Percentiles rank a stretch among this genome's conserved stretches.
phyloP scores from a whole-genome alignment of 2,329 filamentous ascomycete genomes.

The Dendrostoma leiphaemia region DNA sequence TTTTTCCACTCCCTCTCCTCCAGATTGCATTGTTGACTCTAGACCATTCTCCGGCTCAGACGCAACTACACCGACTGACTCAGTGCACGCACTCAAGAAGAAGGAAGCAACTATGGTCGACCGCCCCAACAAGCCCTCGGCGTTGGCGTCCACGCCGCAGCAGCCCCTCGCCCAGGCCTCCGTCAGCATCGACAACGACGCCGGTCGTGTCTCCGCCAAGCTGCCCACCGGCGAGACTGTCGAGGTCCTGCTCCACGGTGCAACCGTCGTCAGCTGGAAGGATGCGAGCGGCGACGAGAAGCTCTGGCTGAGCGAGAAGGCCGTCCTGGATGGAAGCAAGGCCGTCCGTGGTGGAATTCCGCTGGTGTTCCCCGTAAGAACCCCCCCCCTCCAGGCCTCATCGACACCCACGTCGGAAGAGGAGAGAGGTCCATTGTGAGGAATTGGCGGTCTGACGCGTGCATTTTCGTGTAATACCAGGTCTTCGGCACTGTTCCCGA shows the following conservation, averaged over 20 bases:
- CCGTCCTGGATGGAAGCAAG: conserved; percentile 82
- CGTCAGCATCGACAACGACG: conserved; percentile 71
- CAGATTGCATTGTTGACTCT: no score
- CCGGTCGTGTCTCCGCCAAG: conserved; percentile 71
- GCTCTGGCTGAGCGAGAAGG: conserved; percentile 79
- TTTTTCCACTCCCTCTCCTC: not conserved
- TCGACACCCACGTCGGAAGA: not conserved
- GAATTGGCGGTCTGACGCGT: not conserved
- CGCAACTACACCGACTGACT: not conserved
- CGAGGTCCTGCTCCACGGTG: conserved; percentile 84
- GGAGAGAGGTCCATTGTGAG: not conserved
- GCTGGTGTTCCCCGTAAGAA: conserved; percentile 82
- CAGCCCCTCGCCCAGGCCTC: conserved; percentile 68
- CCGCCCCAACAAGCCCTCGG: conserved; percentile 78
- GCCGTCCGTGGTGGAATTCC: conserved; percentile 90
- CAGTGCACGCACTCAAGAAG: conserved; percentile 3
- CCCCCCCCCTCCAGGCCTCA: not conserved
- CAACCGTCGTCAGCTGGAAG: conserved; percentile 93
- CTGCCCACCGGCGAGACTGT: conserved; percentile 86
- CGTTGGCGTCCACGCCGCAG: conserved; percentile 71
- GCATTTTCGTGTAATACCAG: conserved; percentile 38
- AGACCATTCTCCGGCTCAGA: conserved; percentile 1
- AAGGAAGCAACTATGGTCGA: conserved; percentile 62
- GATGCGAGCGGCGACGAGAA: conserved; percentile 75
- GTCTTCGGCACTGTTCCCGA: conserved; percentile 81